Base-by-base conservation (phyloP, 2,329 filamentous ascomycete species). In the Exophiala sideris region DNA sequence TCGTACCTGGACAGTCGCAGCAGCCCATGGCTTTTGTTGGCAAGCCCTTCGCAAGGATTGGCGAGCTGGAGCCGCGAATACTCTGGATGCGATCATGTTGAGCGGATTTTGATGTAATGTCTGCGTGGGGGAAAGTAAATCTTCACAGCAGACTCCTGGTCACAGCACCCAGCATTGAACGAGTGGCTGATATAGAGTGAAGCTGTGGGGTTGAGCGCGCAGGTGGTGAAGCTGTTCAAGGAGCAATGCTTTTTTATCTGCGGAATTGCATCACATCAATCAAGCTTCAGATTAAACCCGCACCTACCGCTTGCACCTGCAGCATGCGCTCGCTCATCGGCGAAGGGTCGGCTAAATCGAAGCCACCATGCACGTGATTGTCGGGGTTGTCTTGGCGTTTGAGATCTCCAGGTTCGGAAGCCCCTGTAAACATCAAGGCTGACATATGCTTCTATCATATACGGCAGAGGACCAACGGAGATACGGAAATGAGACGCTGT, bases 51-150 rank as follows among this genome's bases (percentile, higher is more conserved):
- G 85, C 74, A 91, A 77, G 81, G 84, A 89, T 79, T 95, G 89
- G 74, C 88, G 83, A 74, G 84, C 82, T 69, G 89, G 86, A 68
- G 82, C 82, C 73, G 85, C 84, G 73, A 91, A 83, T 67, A 85
- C 84, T 77, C 90, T 87, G 72, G 88, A 79, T 76, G 88, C 85
- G 76, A 95, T 80, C 91, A 96, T 96, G 70, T 71, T 87, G 80
- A 65, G 56, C 51, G 39, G 35, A 11, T 21, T 33, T 29, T 18
- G 33, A 24, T 33, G 21, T 14, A 56, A 33, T 38, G 48, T 48
- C 53, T 57, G 40, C 45, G 48, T 35, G 16, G 53, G 46, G 35
- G 32, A 45, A 33, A 57, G 60, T 63, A 57, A 63, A 67, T 39
- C 36, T 60, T 56, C 57, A 60, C 42, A 70, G 63, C 65, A 63